phyloP scores from a whole-genome alignment of 2,329 filamentous ascomycete species.

The Massarina eburnea region DNA sequence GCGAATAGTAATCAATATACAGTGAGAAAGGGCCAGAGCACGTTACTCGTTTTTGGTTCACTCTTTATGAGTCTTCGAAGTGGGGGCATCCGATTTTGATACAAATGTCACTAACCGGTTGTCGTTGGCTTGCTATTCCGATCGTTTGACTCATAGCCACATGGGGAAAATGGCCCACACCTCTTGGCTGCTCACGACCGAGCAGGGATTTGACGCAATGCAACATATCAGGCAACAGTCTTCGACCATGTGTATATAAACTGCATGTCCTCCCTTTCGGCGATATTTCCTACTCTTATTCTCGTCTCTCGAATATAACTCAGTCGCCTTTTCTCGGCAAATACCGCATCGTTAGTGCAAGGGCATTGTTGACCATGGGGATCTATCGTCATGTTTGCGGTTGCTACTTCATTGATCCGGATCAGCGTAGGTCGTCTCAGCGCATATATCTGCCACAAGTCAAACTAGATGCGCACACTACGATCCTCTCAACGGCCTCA shows the following conservation, averaged over 20 bases:
- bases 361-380: neutral
- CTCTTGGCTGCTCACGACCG: neutral
- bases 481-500: conserved; percentile 57
- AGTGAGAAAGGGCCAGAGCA: too few relatives aligned
- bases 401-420: conserved; percentile 17
- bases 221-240: conserved; percentile 4
- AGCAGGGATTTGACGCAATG: neutral
- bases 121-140: too few relatives aligned
- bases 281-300: neutral
- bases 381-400: conserved; percentile 18
- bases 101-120: too few relatives aligned
- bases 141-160: too few relatives aligned
- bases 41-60: too few relatives aligned
- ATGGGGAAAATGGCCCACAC: too few relatives aligned
- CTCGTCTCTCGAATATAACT: neutral
- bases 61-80: too few relatives aligned
- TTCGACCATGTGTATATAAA: neutral
- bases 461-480: conserved; percentile 58
- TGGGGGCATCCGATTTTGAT: too few relatives aligned
- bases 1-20: too few relatives aligned
- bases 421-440: neutral
- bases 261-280: neutral
- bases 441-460: conserved; percentile 57
- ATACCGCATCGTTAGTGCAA: too few relatives aligned
- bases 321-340: too few relatives aligned